A percentile compares a stretch with the other conserved stretches of the same genome.
Evolutionary conservation across 192 early-diverging fungal species (phyloP).

Genomic region (Umbelopsis sp.): DNA sequence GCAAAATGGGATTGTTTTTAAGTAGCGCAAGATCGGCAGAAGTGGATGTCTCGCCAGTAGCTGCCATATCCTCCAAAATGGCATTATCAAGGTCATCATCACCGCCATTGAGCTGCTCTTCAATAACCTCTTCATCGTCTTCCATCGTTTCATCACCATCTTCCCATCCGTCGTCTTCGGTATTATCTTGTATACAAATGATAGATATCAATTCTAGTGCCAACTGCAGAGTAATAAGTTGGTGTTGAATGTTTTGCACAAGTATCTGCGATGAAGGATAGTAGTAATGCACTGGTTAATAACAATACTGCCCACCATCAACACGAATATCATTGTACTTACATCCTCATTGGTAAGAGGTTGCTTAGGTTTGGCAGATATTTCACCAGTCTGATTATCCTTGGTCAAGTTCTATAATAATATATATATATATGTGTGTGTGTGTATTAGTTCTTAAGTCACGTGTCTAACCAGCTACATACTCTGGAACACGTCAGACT

Average conservation of each 20-base stretch:
- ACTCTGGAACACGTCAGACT: constrained; percentile 26
- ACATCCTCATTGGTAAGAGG: constrained; percentile 34
- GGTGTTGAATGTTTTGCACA: constrained; percentile 50
- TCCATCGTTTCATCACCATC: constrained; percentile 47
- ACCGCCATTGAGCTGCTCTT: constrained; percentile 27
- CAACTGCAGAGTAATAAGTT: constrained; percentile 65
- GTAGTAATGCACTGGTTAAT: background rate
- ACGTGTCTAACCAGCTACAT: too few relatives aligned
- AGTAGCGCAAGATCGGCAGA: constrained; percentile 27
- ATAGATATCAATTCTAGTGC: constrained; percentile 84
- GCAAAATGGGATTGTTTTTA: constrained; percentile 45
- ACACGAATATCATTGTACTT: background rate
- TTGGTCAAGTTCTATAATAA: constrained; percentile 35
- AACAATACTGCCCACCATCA: background rate
- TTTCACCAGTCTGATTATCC: constrained; percentile 36
- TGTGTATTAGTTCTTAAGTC: too few relatives aligned
- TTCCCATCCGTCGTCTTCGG: constrained; percentile 48
- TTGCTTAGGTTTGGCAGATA: constrained; percentile 39
- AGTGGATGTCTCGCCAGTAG: constrained; percentile 23
- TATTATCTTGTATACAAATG: constrained; percentile 69
- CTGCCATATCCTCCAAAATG: constrained; percentile 32
- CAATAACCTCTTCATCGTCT: constrained; percentile 48
- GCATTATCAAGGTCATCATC: constrained; percentile 42
- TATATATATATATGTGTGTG: too few relatives aligned
- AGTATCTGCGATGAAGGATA: constrained; percentile 22